Evolutionary conservation across 768 basidiomycete genomes (phyloP).

Genomic region (Mycena sanguinolenta): DNA sequence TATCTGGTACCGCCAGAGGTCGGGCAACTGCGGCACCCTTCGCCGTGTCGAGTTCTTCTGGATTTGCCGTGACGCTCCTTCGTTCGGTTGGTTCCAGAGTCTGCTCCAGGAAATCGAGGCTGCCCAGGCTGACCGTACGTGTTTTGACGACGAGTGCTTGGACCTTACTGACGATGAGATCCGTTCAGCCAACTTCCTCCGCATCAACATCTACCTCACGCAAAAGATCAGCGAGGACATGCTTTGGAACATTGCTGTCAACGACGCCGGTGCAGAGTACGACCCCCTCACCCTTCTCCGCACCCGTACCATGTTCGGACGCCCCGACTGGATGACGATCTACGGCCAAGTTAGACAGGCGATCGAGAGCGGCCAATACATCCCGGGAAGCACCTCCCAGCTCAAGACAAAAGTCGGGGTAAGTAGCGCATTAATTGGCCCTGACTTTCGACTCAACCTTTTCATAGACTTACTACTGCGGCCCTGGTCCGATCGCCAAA

Average conservation of each 20-base stretch:
- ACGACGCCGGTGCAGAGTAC: slow-evolving; percentile 87
- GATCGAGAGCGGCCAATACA: slow-evolving; percentile 86
- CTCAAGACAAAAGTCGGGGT: slow-evolving; percentile 89
- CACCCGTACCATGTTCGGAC: slow-evolving; percentile 91
- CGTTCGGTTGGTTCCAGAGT: slow-evolving; percentile 97
- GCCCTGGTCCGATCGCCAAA: slow-evolving; percentile 81
- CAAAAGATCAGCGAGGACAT: slow-evolving; percentile 88
- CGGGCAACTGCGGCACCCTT: slow-evolving; percentile 81
- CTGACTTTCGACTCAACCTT: slow-evolving; percentile 20
- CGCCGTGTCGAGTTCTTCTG: slow-evolving; percentile 95
- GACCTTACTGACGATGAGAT: slow-evolving; percentile 30
- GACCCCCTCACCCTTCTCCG: slow-evolving; percentile 92
- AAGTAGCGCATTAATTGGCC: slow-evolving; percentile 46
- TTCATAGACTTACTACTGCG: slow-evolving; percentile 86
- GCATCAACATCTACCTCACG: slow-evolving; percentile 92
- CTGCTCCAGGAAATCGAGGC: slow-evolving; percentile 90
- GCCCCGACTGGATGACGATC: slow-evolving; percentile 90
- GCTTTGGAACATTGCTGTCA: slow-evolving; percentile 93
- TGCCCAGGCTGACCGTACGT: slow-evolving; percentile 89
- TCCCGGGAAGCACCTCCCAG: slow-evolving; percentile 83
- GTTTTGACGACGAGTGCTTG: background rate
- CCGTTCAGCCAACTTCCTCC: slow-evolving; percentile 89
- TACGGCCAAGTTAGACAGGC: slow-evolving; percentile 81
- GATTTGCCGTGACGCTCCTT: slow-evolving; percentile 94
- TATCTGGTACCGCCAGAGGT: slow-evolving; percentile 93